These are phyloP conservation scores for Darksidea phi DNA, from an alignment of 495 filamentous ascomycete genomes.

Conservation along the genomic window DNA sequence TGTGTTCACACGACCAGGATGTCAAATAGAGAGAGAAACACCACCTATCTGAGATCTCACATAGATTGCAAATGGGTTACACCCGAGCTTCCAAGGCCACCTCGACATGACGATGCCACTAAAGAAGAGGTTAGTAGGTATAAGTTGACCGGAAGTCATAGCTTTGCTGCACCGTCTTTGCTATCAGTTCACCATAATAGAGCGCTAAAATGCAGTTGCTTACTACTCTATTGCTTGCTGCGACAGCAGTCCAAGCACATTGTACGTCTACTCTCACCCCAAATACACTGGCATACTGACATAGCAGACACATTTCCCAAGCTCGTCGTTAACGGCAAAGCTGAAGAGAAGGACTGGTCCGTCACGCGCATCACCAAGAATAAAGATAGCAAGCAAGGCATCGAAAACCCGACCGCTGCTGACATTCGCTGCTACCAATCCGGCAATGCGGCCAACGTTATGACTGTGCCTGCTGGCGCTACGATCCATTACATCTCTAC, in stretches of 20 bases:
- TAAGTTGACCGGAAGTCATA: not conserved
- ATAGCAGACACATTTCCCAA: slow-evolving; percentile 29
- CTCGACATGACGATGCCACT: no score
- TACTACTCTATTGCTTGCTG: slow-evolving; percentile 14
- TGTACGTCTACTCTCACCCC: slow-evolving; percentile 9
- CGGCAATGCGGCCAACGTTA: slow-evolving; percentile 16
- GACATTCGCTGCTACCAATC: slow-evolving; percentile 34
- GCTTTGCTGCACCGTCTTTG: not conserved
- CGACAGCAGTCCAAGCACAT: slow-evolving; percentile 22
- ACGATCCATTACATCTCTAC: slow-evolving; percentile 31
- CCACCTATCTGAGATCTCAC: no score
- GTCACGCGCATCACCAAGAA: slow-evolving; percentile 33
- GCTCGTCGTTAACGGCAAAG: slow-evolving; percentile 28
- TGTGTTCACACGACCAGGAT: no score
- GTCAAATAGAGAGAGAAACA: no score
- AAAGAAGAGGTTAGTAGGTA: not conserved
- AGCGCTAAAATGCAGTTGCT: slow-evolving; percentile 20
- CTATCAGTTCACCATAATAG: not conserved
- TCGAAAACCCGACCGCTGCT: slow-evolving; percentile 28
- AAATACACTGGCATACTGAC: not conserved
- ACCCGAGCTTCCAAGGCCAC: no score
- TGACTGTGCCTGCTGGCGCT: slow-evolving; percentile 28
- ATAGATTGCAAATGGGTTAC: no score
- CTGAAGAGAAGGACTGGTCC: slow-evolving; percentile 30
- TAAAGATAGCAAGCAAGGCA: slow-evolving; percentile 28